Conservation (phyloP, 2,329 filamentous ascomycete species). For the Lachnellula cervina region DNA sequence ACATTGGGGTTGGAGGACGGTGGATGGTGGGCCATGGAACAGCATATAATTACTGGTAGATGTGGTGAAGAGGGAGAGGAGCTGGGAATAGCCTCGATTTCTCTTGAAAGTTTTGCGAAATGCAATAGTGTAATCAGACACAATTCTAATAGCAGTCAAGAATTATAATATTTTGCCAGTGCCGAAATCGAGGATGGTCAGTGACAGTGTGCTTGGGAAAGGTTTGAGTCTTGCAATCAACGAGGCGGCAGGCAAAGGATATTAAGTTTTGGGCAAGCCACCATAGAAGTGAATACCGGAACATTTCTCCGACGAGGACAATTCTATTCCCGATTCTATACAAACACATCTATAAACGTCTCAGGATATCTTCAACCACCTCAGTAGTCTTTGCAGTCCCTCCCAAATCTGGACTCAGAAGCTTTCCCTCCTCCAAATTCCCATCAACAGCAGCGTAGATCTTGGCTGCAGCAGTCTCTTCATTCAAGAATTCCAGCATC, state of each 20-base stretch:
- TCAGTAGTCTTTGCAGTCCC: slow-evolving; percentile 81
- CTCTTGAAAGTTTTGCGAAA: no score
- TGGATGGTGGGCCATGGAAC: no score
- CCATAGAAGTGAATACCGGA: not conserved
- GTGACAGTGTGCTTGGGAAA: no score
- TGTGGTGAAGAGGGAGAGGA: no score
- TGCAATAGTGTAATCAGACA: no score
- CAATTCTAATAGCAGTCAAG: no score
- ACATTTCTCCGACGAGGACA: not conserved
- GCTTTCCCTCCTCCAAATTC: slow-evolving; percentile 76
- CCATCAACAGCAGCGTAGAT: slow-evolving; percentile 92
- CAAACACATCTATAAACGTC: slow-evolving; percentile 57
- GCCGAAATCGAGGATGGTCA: accelerated
- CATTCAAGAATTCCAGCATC: slow-evolving; percentile 93
- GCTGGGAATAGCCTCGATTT: no score
- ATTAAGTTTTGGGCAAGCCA: not conserved
- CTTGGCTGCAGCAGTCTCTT: slow-evolving; percentile 78
- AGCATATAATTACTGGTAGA: no score
- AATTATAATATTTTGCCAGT: no score
- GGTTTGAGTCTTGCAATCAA: no score
- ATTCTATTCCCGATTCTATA: not conserved
- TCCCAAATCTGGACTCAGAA: slow-evolving; percentile 85
- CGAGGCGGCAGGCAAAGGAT: no score
- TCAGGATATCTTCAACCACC: slow-evolving; percentile 82
- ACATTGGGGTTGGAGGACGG: no score